Percentiles rank a stretch among this genome's conserved stretches.
These are phyloP conservation scores for Chaetothyriales sp. DNA, from an alignment of 2,329 filamentous ascomycete genomes.

Conservation along the genomic window DNA sequence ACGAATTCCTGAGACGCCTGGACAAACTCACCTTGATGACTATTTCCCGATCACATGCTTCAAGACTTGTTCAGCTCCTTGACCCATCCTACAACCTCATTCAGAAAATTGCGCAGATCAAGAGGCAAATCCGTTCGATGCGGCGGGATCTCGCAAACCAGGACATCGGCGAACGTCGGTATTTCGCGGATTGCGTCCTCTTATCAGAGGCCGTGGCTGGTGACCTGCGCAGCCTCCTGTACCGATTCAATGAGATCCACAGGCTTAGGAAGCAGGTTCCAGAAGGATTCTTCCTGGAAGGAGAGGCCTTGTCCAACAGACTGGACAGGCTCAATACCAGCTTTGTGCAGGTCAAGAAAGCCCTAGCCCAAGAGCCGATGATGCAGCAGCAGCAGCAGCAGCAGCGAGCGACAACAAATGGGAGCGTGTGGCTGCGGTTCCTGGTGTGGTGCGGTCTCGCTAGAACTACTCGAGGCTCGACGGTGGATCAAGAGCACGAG, in stretches of 20 bases:
- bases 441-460: background rate
- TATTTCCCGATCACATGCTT: background rate
- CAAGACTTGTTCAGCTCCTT: background rate
- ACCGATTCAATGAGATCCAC: background rate
- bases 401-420: background rate
- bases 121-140: constrained; percentile 1
- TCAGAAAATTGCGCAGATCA: background rate
- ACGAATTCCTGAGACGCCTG: constrained; percentile 4
- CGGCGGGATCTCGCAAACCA: background rate
- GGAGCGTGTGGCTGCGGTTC: too few relatives aligned
- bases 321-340: background rate
- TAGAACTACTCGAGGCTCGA: background rate
- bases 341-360: background rate
- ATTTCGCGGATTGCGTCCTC: constrained; percentile 3
- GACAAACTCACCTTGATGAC: background rate
- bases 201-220: constrained; percentile 1
- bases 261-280: background rate
- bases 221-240: constrained; percentile 1
- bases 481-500: background rate
- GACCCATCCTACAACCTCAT: constrained; percentile 1
- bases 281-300: constrained; percentile 1
- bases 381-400: background rate
- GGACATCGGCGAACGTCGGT: constrained; percentile 3
- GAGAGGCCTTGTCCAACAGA: background rate
- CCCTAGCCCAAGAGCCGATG: background rate